phyloP scores from a whole-genome alignment of 1,284 basidiomycete species.

The Ustilago vetiveriae region DNA sequence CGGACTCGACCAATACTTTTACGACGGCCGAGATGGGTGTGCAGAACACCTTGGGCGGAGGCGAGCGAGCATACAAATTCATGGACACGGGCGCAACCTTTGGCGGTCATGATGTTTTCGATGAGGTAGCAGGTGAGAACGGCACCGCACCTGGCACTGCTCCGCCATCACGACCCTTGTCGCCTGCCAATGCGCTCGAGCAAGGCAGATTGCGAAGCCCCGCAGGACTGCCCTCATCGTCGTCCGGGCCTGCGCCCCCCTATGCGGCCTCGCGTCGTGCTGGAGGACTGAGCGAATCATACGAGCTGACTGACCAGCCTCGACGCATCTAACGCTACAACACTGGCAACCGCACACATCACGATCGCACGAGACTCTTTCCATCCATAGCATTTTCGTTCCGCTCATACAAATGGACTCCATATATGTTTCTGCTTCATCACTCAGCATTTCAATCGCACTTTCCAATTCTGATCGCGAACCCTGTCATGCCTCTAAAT shows the following conservation, averaged over 20 bases:
- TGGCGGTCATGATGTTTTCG: conserved; percentile 40
- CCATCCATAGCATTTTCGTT: no score
- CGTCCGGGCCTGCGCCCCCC: conserved; percentile 28
- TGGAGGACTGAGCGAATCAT: conserved; percentile 24
- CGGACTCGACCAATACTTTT: conserved; percentile 16
- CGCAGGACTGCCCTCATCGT: conserved; percentile 24
- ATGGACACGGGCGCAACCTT: conserved; percentile 42
- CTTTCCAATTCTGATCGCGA: no score
- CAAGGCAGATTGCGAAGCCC: conserved; percentile 36
- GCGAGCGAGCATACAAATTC: conserved; percentile 38
- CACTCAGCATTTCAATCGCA: neutral
- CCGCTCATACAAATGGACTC: no score
- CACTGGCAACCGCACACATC: no score
- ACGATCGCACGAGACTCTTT: no score
- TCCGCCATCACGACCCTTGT: conserved; percentile 37
- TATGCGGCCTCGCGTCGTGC: conserved; percentile 21
- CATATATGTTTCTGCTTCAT: neutral
- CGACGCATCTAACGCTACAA: conserved; percentile 14
- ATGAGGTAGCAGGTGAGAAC: conserved; percentile 16
- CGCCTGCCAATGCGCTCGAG: conserved; percentile 45
- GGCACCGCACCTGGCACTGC: conserved; percentile 35
- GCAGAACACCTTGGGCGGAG: conserved; percentile 29
- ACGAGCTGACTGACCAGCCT: conserved; percentile 37
- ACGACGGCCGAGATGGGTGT: conserved; percentile 34
- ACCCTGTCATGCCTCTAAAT: no score